phyloP scores from a whole-genome alignment of 441 rosid species.

The Mallotus repandus region DNA sequence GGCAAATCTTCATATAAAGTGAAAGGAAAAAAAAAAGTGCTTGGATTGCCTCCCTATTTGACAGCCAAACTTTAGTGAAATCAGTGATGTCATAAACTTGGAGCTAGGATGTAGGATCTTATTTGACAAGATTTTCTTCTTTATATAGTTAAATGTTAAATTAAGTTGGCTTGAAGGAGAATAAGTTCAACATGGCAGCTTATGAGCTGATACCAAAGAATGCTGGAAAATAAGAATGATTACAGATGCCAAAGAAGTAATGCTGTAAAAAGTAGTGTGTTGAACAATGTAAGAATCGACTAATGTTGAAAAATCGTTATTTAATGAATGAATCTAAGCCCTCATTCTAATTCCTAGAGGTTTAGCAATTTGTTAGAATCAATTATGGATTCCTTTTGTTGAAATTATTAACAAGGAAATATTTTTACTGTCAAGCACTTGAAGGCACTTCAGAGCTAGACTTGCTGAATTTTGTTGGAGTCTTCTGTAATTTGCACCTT shows the following conservation, averaged over 20 bases:
- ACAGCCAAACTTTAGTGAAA: too few relatives aligned
- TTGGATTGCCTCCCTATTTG: too few relatives aligned
- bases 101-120: too few relatives aligned
- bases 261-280: too few relatives aligned
- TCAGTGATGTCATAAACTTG: too few relatives aligned
- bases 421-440: not conserved
- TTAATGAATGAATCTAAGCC: not conserved
- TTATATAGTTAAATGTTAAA: too few relatives aligned
- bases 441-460: conserved; percentile 8
- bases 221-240: not conserved
- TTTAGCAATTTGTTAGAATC: not conserved
- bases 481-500: conserved; percentile 12
- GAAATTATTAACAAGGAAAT: not conserved
- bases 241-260: not conserved
- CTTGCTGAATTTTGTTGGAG: not conserved
- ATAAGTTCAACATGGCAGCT: too few relatives aligned
- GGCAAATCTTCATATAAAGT: too few relatives aligned
- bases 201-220: too few relatives aligned
- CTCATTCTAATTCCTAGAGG: not conserved
- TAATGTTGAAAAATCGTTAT: not conserved
- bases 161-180: too few relatives aligned
- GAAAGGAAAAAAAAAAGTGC: too few relatives aligned
- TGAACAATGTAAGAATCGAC: not conserved
- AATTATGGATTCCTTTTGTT: not conserved
- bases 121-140: too few relatives aligned